Evolutionary conservation across 2,329 filamentous ascomycete genomes (phyloP).

Genomic region (Tolypocladium ophioglossoides): DNA sequence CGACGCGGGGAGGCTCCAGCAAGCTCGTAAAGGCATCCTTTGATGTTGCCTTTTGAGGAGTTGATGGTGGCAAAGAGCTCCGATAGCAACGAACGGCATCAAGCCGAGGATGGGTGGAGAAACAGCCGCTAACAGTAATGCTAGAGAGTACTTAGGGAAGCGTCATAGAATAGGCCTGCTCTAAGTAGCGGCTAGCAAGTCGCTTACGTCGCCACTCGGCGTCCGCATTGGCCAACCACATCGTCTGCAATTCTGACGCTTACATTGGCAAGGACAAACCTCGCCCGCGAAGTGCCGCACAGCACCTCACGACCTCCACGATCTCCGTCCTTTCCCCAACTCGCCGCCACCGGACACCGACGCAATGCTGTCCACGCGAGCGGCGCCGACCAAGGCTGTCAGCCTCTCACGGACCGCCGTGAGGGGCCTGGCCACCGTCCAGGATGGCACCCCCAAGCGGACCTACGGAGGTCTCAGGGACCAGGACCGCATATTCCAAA

Average conservation of each 20-base stretch:
- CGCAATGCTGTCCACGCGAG: conserved; percentile 35
- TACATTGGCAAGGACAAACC: conserved; percentile 17
- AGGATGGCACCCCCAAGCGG: conserved; percentile 60
- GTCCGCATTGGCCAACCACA: conserved; percentile 31
- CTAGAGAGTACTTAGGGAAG: background rate
- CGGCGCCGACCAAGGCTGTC: conserved; percentile 27
- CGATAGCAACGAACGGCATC: background rate
- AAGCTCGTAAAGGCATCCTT: background rate
- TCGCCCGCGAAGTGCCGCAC: conserved; percentile 24
- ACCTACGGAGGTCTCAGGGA: conserved; percentile 83
- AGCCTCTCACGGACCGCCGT: conserved; percentile 32
- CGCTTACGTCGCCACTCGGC: conserved; percentile 15
- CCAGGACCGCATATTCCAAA: conserved; percentile 98
- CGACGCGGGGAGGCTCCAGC: background rate
- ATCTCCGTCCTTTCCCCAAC: conserved; percentile 10
- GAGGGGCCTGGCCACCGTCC: conserved; percentile 72
- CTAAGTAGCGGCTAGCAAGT: conserved; percentile 18
- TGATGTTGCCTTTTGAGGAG: background rate
- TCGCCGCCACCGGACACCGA: conserved; percentile 17
- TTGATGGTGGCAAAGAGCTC: background rate
- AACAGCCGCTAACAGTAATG: background rate
- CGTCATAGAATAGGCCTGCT: rapidly evolving
- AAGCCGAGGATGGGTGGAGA: background rate
- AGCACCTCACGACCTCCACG: conserved; percentile 16
- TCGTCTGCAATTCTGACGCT: conserved; percentile 24